Base-by-base conservation (phyloP, 1,284 basidiomycete species). In the Fereydounia khargensis region DNA sequence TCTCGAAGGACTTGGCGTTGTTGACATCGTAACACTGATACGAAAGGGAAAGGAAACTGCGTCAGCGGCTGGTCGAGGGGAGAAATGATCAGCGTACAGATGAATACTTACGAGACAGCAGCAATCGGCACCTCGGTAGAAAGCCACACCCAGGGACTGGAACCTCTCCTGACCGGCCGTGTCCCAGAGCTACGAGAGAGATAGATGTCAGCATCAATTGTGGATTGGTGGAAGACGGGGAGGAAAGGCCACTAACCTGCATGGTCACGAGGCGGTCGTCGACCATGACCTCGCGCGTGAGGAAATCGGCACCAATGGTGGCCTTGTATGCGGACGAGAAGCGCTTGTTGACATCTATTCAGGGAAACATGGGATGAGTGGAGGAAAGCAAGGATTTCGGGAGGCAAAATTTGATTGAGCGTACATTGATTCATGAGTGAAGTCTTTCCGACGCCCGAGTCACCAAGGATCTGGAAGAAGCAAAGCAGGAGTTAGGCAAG, bases 121-220 rank as follows among this genome's bases (percentile, higher is more conserved):
- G 80, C 94, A 98, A 77, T 99, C 95, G 22, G 95, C 95, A 35
- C 95, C 95, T 63, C 95, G 87, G 80, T 99, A 99, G 80, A 98
- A 98, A 6, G 94, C 94, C 25, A 97, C 94, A 35, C 94, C 94
- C 36, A 98, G 84, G 5, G 91, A 96, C 79, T 98, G 94, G 84
- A 98, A 98, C 42, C 94, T 89, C 78, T 98, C 94, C 79, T 98
- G 94, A 24, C 95, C 95, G 9, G 95, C 95, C 33, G 95, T 99
- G 76, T 99, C 95, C 95, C 95, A 99, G 42, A 99, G 82, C 54
- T 71, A 10, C 18, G 16, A 27, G 23, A 9, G n/a, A n/a, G n/a
- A n/a, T n/a, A n/a, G n/a, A n/a, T n/a, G 2, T 11, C 11, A 13
- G 35, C n/a, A n/a, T n/a, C n/a, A n/a, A n/a, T n/a, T n/a, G n/a